phyloP scores from a whole-genome alignment of 2,329 filamentous ascomycete species.

The Penicillium janthinellum region DNA sequence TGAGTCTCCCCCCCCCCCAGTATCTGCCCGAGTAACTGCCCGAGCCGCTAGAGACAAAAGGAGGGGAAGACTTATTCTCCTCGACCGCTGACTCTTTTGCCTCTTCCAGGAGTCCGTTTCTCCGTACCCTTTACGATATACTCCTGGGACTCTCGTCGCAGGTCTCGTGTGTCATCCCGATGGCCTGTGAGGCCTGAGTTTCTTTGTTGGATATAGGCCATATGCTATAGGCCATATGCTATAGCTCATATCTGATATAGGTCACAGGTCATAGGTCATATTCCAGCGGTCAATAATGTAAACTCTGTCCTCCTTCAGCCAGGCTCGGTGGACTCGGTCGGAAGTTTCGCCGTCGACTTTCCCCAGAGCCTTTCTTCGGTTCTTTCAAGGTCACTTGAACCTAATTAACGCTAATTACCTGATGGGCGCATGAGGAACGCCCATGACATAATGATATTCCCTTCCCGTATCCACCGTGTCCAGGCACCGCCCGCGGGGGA shows the following conservation, averaged over 20 bases:
- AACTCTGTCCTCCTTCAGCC: not conserved
- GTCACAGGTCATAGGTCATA: not conserved
- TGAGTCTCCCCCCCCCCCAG: not conserved
- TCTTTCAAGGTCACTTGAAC: constrained; percentile 1
- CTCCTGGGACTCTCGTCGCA: not conserved
- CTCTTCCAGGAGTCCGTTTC: not conserved
- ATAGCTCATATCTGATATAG: not conserved
- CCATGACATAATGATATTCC: constrained; percentile 7
- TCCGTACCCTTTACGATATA: not conserved
- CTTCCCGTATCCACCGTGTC: not conserved
- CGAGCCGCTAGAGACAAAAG: not conserved
- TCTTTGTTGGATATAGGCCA: not conserved
- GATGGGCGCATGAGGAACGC: constrained; percentile 1
- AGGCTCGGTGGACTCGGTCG: not conserved
- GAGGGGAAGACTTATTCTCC: not conserved
- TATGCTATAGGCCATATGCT: not conserved
- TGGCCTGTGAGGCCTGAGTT: not conserved
- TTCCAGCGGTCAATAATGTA: not conserved
- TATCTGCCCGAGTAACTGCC: not conserved
- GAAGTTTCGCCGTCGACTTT: not conserved
- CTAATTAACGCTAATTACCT: not conserved
- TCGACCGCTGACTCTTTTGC: not conserved
- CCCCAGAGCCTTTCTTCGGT: not conserved
- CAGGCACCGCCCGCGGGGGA: constrained; percentile 3
- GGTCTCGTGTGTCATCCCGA: not conserved